phyloP scores from a whole-genome alignment of 2,329 filamentous ascomycete species.

The Diaporthe eres region DNA sequence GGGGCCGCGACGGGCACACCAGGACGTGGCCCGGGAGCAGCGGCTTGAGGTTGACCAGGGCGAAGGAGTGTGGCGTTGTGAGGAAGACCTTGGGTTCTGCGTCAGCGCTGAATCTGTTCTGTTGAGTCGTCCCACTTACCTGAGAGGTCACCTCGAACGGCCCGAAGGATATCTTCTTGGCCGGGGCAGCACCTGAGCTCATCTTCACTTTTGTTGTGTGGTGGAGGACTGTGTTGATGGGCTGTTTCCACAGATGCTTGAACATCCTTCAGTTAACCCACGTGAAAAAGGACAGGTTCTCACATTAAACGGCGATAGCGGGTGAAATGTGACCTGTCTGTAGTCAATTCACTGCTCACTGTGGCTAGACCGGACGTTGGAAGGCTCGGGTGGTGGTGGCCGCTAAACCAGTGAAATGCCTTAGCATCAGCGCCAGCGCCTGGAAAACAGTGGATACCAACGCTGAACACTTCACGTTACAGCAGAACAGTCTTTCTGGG shows the following conservation, averaged over 20 bases:
- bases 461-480: background rate
- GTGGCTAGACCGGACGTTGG: background rate
- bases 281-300: background rate
- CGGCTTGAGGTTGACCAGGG: slow-evolving; percentile 95
- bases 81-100: slow-evolving; percentile 81
- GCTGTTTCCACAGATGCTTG: background rate
- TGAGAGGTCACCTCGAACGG: slow-evolving; percentile 82
- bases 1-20: slow-evolving; percentile 80
- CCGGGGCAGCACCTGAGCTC: slow-evolving; percentile 31
- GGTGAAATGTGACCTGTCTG: background rate
- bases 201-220: slow-evolving; percentile 38
- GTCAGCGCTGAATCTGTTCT: slow-evolving; percentile 5
- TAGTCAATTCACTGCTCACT: background rate
- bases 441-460: slow-evolving; percentile 4
- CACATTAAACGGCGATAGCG: background rate
- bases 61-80: slow-evolving; percentile 83
- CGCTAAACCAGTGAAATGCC: background rate
- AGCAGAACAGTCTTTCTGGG: background rate
- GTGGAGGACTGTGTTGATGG: background rate
- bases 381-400: background rate
- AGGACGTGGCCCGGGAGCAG: slow-evolving; percentile 94
- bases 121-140: slow-evolving; percentile 57
- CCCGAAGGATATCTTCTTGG: slow-evolving; percentile 74
- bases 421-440: background rate
- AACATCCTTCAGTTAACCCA: background rate